Base-by-base conservation (phyloP, 805 yeast species). In the Saccharomycopsis olivae region DNA sequence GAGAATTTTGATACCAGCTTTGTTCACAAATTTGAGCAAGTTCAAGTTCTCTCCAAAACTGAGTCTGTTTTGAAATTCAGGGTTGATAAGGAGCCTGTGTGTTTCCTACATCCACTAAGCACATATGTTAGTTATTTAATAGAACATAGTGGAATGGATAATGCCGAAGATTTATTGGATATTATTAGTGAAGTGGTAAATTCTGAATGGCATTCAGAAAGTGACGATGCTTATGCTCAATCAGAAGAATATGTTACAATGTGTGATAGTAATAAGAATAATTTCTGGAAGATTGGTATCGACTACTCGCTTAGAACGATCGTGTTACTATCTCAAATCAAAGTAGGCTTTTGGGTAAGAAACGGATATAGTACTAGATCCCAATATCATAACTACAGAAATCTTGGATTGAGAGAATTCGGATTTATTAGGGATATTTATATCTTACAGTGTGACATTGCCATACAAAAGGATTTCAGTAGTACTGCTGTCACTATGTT, bases 311-410 rank as follows among this genome's bases (percentile, higher is more conserved):
- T 92, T 16, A 66, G 94, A 42, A 79, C 88, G 0, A 53, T 86
- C 21, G 95, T 84, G 0, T 58, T 84, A 6, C 59, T 85, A 48
- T 75, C 95, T 0, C 96, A 92, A 52, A 82, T 89, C 6, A 79
- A 84, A 45, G 76, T 82, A 0, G 96, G 96, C 0, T 71, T 81
- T 41, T 89, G 97, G 97, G 96, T 89, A 0, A 71, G 97, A 52
- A 89, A 89, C 58, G 98, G 98, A 0, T 70, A 74, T 43, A 79
- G 88, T 30, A 76, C 86, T 4, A 68, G 81, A 30, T 75, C 78
- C 19, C 97, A 89, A 53, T 67, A 82, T 47, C 80, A 77, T 49
- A 75, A 87, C 41, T 89, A 89, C 55, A 71, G 81, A 29, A 78
- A 74, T 43, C 71, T 87, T 10, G 82, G 86, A 3, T 66, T 88